Evolutionary conservation across 176 grass and related monocot genomes (phyloP).

Genomic region (Oryza rufipogon): DNA sequence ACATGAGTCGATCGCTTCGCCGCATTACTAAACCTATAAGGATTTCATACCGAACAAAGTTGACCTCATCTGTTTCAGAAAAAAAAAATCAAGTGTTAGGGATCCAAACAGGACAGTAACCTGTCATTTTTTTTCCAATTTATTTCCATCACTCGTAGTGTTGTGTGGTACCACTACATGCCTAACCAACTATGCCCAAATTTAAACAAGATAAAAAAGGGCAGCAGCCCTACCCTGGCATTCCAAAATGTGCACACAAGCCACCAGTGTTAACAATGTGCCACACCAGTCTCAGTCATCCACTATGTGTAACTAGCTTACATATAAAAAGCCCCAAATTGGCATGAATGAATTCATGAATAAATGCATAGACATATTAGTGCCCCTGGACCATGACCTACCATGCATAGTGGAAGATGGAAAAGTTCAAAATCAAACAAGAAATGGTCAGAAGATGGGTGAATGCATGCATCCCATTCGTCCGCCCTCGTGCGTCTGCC

Average conservation of each 20-base stretch:
- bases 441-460: constrained; percentile 8
- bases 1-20: too few relatives aligned
- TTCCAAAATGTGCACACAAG: not conserved
- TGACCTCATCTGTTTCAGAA: too few relatives aligned
- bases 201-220: too few relatives aligned
- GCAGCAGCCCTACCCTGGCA: too few relatives aligned
- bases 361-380: not conserved
- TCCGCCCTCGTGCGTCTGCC: not conserved
- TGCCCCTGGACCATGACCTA: not conserved
- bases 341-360: not conserved
- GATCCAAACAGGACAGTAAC: too few relatives aligned
- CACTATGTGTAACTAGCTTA: not conserved
- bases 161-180: too few relatives aligned
- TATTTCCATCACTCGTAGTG: too few relatives aligned
- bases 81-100: too few relatives aligned
- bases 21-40: too few relatives aligned
- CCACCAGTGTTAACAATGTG: not conserved
- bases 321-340: not conserved
- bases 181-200: too few relatives aligned
- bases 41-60: too few relatives aligned
- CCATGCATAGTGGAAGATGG: not conserved
- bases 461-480: not conserved
- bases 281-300: not conserved
- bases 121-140: too few relatives aligned
- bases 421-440: constrained; percentile 25